Evolutionary conservation across 2,329 filamentous ascomycete genomes (phyloP).

Genomic region (Alternaria atra): DNA sequence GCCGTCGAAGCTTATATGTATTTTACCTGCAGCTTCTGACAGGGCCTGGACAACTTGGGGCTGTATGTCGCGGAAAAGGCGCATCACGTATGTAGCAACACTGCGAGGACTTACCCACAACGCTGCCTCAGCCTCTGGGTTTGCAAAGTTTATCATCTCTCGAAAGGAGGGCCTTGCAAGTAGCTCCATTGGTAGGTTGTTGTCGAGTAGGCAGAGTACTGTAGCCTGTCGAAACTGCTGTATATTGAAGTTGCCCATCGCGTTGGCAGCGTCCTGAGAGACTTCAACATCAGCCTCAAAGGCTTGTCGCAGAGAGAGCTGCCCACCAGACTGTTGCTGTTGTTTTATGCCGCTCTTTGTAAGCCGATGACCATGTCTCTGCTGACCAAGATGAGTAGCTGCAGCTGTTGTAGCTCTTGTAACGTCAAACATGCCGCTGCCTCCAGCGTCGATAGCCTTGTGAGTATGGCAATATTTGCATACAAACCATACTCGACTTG

Average conservation of each 20-base stretch:
- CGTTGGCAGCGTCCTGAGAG: not conserved
- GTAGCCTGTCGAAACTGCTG: not conserved
- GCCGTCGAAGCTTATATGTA: too few species aligned
- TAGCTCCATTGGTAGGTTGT: not conserved
- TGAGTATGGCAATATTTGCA: not conserved
- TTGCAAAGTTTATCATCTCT: constrained; percentile 2
- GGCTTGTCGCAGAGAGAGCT: not conserved
- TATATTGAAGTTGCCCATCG: not conserved
- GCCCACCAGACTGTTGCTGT: too few species aligned
- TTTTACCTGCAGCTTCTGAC: not conserved
- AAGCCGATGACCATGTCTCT: too few species aligned
- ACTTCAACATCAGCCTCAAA: not conserved
- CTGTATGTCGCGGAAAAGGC: constrained; percentile 1
- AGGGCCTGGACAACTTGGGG: constrained; percentile 5
- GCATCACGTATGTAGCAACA: too few species aligned
- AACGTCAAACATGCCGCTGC: too few species aligned
- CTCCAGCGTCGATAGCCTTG: constrained; percentile 5
- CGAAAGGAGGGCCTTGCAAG: not conserved
- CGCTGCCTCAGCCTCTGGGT: constrained; percentile 4
- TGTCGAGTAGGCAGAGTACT: not conserved
- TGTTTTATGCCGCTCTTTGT: too few species aligned
- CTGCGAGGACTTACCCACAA: constrained; percentile 8
- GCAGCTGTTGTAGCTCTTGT: not conserved
- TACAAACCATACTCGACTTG: not conserved
- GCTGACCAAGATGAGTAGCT: not conserved